Percentiles rank a stretch among this genome's conserved stretches.
Conservation (phyloP, 768 basidiomycete genomes). For the Podaxis rugospora region DNA sequence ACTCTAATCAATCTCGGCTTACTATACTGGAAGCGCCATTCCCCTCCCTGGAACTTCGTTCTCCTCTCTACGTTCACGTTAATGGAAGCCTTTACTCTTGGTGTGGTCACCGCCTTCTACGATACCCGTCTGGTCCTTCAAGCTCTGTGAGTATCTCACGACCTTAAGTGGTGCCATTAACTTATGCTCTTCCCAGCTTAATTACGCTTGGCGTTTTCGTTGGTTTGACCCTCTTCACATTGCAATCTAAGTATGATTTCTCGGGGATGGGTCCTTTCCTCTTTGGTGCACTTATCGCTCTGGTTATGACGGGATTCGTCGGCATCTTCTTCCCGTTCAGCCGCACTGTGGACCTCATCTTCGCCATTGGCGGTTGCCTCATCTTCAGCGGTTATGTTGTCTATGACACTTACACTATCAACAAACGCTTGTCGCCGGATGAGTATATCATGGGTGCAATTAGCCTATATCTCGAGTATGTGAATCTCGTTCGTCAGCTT, state of each 20-base stretch:
- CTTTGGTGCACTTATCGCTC: conserved; percentile 77
- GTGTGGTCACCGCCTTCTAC: conserved; percentile 76
- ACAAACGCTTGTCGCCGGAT: conserved; percentile 83
- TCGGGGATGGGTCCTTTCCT: conserved; percentile 89
- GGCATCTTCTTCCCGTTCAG: conserved; percentile 85
- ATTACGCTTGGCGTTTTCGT: conserved; percentile 93
- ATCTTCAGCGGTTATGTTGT: conserved; percentile 89
- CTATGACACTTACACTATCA: conserved; percentile 89
- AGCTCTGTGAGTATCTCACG: conserved; percentile 57
- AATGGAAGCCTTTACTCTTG: conserved; percentile 87
- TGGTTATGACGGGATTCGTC: conserved; percentile 78
- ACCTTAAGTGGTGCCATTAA: background rate
- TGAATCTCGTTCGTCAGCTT: conserved; percentile 17
- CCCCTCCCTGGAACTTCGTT: conserved; percentile 82
- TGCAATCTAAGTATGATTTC: conserved; percentile 98
- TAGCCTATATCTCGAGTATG: conserved; percentile 90
- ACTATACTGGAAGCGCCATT: conserved; percentile 91
- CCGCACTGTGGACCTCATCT: conserved; percentile 75
- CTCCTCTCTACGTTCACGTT: conserved; percentile 85
- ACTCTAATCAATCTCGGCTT: conserved; percentile 76
- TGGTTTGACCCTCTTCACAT: conserved; percentile 90
- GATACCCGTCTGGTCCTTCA: conserved; percentile 75
- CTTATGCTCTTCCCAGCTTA: conserved; percentile 36
- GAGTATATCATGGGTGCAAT: conserved; percentile 91
- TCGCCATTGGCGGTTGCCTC: conserved; percentile 72